Base-by-base conservation (phyloP, 441 rosid genomes). In the Bruguiera hainesii region DNA sequence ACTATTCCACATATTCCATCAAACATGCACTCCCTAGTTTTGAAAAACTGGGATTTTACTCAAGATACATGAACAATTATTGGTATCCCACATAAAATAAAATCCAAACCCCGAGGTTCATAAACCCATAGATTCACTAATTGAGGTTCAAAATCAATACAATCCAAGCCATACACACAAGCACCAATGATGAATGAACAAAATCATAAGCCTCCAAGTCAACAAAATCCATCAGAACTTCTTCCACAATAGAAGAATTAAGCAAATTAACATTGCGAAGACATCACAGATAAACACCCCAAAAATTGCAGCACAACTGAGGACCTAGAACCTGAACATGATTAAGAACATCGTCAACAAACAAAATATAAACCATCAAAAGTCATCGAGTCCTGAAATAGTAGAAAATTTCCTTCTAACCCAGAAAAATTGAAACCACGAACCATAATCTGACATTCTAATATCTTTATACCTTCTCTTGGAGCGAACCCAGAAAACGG, bases 391-490 rank as follows among this genome's bases (percentile, higher is more conserved):
- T 21, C 11, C 10, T 8, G 25, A n/a, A 46, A 29, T 7, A 56
- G 33, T 3, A 26, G 20, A 48, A 30, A 30, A 21, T 52, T 39
- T 39, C 48, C 16, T 39, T 48, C 6, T 21, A 50, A 59, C 2
- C 58, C 5, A 33, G 49, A 15, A 13, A 13, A 18, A 57, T 37
- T 16, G 59, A 21, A 49, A 67, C 42, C 37, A 25, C 15, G 21
- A 63, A 23, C 7, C 37, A 20, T 6, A 59, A 53, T 5, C 15
- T 13, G 23, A 23, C 10, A 53, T 8, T 20, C 28, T 21, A 53
- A 21, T 16, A 33, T 13, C 3, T n/a, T 18, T 37, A 21, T 37
- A 69, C 77, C 78, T 76, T 52, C 25, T 3, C 13, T 61, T 52
- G 57, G 18, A 19, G 25, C 20, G 42, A 46, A 71, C 60, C 5